Base-by-base conservation (phyloP, 352 stramenopile genomes). In the Phytophthora lateralis region DNA sequence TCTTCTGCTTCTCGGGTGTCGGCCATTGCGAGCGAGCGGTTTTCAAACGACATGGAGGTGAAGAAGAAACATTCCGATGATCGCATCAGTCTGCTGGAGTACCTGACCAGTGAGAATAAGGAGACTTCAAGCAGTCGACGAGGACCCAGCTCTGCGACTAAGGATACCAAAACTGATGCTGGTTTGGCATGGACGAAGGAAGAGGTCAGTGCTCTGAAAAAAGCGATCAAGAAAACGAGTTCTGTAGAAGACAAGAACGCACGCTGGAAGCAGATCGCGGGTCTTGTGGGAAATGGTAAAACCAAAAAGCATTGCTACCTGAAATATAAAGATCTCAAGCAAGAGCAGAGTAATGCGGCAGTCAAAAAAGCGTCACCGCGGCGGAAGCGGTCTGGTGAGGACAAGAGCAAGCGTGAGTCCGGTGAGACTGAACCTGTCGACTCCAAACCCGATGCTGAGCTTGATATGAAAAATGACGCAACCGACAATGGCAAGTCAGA, bases 271-370 rank as follows among this genome's bases (percentile, higher is more conserved):
- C 56, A 86, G 41, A 90, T 92, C 39, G 79, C 79, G 0, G 46
- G 14, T n/a, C 41, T 82, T 11, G 78, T 94, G 11, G 78, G 83
- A 11, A 81, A 77, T 39, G 64, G 66, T 1, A 90, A 87, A 52
- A 75, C 66, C n/a, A 93, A 93, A 46, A 91, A 91, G 59, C 71
- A 91, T 38, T 94, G 85, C 66, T 92, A 93, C 55, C 17, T 91
- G 27, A 93, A 94, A 66, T 94, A 94, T 71, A 94, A 94, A 63
- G 72, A 90, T 35, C 69, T 94, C 26, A 91, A 90, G 51, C 70
- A 87, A 26, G 77, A 88, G 46, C 86, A 82, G 34, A 64, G 57
- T 3, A 80, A 71, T 27, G 61, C 66, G 11, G 51, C 69, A 20
- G 38, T 49, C 17, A 74, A 73, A 26, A 78, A 70, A 20, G 44